These are phyloP conservation scores for Mortierella sp. DNA, from an alignment of 371 early-diverging fungal genomes.

Conservation along the genomic window DNA sequence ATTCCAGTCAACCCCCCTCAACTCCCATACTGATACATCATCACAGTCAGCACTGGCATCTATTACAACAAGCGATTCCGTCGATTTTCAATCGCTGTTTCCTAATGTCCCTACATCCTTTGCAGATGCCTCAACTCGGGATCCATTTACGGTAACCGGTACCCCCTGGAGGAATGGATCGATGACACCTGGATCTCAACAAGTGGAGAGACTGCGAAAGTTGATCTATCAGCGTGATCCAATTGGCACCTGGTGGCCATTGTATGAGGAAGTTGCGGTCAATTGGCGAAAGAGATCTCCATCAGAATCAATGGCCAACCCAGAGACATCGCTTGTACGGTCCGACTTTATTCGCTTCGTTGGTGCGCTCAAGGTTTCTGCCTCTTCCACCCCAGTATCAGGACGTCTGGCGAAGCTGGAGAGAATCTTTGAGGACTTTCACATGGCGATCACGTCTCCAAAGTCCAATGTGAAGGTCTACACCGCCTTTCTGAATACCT, in stretches of 20 bases:
- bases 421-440: slow-evolving; percentile 41
- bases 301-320: neutral
- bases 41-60: neutral
- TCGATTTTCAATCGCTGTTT: slow-evolving; percentile 33
- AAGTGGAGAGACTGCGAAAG: slow-evolving; percentile 31
- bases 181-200: slow-evolving; percentile 19
- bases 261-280: slow-evolving; percentile 24
- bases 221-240: slow-evolving; percentile 36
- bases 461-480: slow-evolving; percentile 42
- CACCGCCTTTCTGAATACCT: slow-evolving; percentile 25
- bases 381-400: neutral
- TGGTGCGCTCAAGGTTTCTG: slow-evolving; percentile 20
- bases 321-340: slow-evolving; percentile 7
- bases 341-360: slow-evolving; percentile 36
- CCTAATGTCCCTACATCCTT: slow-evolving; percentile 28
- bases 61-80: too few species aligned
- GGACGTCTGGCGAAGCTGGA: slow-evolving; percentile 17
- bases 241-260: slow-evolving; percentile 41
- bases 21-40: neutral
- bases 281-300: slow-evolving; percentile 17
- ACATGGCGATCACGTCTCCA: slow-evolving; percentile 15
- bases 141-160: slow-evolving; percentile 3
- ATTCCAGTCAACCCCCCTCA: slow-evolving; percentile 1
- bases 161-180: slow-evolving; percentile 31
- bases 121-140: slow-evolving; percentile 9